These are phyloP conservation scores for Periglandula ipomoeae DNA, from an alignment of 2,329 filamentous ascomycete species.

Conservation along the genomic window DNA sequence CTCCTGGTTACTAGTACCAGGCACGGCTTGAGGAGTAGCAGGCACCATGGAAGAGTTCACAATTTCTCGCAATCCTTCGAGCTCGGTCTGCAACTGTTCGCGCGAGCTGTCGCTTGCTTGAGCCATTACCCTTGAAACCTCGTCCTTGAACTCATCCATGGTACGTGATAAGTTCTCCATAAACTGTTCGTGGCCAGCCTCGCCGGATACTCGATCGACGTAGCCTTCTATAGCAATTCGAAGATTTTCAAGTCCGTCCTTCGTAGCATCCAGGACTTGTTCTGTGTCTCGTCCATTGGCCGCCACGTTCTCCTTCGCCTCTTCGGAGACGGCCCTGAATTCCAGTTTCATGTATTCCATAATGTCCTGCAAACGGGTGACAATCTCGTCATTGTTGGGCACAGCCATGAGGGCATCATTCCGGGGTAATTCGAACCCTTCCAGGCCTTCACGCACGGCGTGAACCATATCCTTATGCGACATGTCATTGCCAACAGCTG, in stretches of 20 bases:
- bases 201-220: slow-evolving; percentile 61
- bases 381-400: slow-evolving; percentile 39
- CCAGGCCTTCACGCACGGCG: slow-evolving; percentile 52
- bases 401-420: slow-evolving; percentile 32
- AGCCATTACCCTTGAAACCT: slow-evolving; percentile 54
- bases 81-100: slow-evolving; percentile 69
- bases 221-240: slow-evolving; percentile 74
- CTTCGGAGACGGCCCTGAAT: slow-evolving; percentile 50
- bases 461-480: slow-evolving; percentile 54
- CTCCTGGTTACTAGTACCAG: slow-evolving; percentile 43
- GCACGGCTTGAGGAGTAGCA: slow-evolving; percentile 35
- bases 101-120: slow-evolving; percentile 36
- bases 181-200: slow-evolving; percentile 67
- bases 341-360: slow-evolving; percentile 50
- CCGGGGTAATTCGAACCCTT: slow-evolving; percentile 37
- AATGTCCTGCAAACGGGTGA: slow-evolving; percentile 54
- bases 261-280: slow-evolving; percentile 79
- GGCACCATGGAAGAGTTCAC: slow-evolving; percentile 63
- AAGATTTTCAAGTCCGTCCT: slow-evolving; percentile 76
- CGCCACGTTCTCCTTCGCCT: slow-evolving; percentile 68
- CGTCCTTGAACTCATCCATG: slow-evolving; percentile 57
- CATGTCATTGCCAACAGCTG: slow-evolving; percentile 42
- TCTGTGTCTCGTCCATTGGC: slow-evolving; percentile 76
- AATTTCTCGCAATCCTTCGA: slow-evolving; percentile 71
- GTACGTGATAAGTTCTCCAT: slow-evolving; percentile 57